Percentiles rank a stretch among this genome's conserved stretches.
Evolutionary conservation across 2,329 filamentous ascomycete species (phyloP).

Genomic region (Hypoxylon sp.): DNA sequence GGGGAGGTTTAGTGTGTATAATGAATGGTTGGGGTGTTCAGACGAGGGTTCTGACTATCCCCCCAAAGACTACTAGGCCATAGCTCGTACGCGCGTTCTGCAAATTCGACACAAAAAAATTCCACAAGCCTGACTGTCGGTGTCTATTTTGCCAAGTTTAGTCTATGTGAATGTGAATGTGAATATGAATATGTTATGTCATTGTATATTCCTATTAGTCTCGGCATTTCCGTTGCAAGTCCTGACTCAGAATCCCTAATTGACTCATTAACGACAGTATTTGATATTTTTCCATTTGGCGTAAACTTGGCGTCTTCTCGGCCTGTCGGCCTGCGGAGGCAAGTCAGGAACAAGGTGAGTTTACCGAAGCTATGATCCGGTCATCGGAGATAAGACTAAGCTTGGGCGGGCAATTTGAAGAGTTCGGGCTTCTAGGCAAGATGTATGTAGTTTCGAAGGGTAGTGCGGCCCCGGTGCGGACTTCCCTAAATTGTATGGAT

Average conservation of each 20-base stretch:
- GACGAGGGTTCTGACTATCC: constrained; percentile 3
- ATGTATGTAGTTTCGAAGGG: neutral
- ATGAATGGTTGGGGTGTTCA: constrained; percentile 6
- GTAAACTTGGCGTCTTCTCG: too few relatives aligned
- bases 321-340: too few relatives aligned
- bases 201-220: neutral
- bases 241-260: too few relatives aligned
- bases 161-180: neutral
- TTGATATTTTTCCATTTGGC: too few relatives aligned
- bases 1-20: constrained; percentile 28
- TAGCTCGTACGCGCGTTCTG: constrained; percentile 9
- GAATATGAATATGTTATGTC: neutral
- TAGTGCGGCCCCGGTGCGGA: constrained; percentile 8
- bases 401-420: constrained; percentile 16
- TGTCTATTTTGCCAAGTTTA: constrained; percentile 3
- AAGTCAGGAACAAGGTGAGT: neutral
- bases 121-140: constrained; percentile 3
- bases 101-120: constrained; percentile 10
- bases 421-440: constrained; percentile 4
- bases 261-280: too few relatives aligned
- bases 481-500: too few relatives aligned
- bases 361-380: constrained; percentile 25
- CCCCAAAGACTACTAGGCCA: constrained; percentile 10
- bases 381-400: constrained; percentile 31
- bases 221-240: neutral